phyloP scores from a whole-genome alignment of 371 early-diverging fungal species.

The Catenaria anguillulae region DNA sequence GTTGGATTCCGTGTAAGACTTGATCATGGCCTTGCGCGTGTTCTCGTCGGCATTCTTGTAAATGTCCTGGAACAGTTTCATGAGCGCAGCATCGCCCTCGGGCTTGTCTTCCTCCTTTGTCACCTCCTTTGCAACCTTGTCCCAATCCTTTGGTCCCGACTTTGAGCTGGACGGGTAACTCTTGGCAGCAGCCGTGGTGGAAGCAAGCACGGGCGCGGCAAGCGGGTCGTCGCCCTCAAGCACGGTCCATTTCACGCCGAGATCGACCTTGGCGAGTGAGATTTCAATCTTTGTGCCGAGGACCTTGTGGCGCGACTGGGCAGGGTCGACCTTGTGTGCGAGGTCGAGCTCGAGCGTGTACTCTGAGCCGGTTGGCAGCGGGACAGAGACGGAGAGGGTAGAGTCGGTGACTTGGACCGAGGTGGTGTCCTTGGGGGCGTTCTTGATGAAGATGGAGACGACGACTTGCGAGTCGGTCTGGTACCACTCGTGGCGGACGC shows the following conservation, averaged over 20 bases:
- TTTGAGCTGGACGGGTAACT: slow-evolving; percentile 27
- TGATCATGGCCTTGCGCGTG: slow-evolving; percentile 91
- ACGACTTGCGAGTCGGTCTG: slow-evolving; percentile 81
- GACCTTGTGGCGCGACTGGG: slow-evolving; percentile 49
- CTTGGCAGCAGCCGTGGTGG: too few relatives aligned
- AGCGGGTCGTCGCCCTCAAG: slow-evolving; percentile 52
- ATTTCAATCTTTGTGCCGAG: slow-evolving; percentile 87
- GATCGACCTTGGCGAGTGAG: slow-evolving; percentile 57
- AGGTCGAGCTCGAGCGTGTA: slow-evolving; percentile 66
- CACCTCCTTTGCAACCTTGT: slow-evolving; percentile 46
- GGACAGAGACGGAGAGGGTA: slow-evolving; percentile 57
- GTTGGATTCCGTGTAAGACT: slow-evolving; percentile 86
- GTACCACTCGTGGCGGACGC: slow-evolving; percentile 91
- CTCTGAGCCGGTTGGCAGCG: slow-evolving; percentile 60
- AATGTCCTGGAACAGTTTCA: slow-evolving; percentile 79
- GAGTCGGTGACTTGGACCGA: slow-evolving; percentile 42
- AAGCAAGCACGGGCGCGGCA: background rate
- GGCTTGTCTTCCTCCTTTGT: slow-evolving; percentile 59
- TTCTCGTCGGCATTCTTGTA: slow-evolving; percentile 85
- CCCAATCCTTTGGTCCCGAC: slow-evolving; percentile 55
- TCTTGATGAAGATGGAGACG: slow-evolving; percentile 76
- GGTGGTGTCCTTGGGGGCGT: slow-evolving; percentile 51
- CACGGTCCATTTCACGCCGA: slow-evolving; percentile 60
- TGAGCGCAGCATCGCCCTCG: slow-evolving; percentile 73
- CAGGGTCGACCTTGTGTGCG: slow-evolving; percentile 53